A percentile compares a stretch with the other conserved stretches of the same genome.
Evolutionary conservation across 148 eudicot genomes (phyloP).

Genomic region (Pouteria glomerata): DNA sequence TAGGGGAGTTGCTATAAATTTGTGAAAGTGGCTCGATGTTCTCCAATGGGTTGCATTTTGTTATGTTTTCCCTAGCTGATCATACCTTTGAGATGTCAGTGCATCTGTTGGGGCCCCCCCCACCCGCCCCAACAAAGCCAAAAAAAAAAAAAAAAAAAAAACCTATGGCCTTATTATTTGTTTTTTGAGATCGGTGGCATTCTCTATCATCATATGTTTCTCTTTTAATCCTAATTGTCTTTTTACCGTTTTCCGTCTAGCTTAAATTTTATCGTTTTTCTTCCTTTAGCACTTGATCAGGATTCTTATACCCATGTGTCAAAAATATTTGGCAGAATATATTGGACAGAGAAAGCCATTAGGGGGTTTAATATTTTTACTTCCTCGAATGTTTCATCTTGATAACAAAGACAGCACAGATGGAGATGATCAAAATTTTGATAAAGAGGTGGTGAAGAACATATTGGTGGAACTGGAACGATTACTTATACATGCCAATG

Average conservation of each 20-base stretch:
- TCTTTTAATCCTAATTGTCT: conserved; percentile 3
- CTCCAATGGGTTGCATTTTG: too few species aligned
- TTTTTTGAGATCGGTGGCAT: too few species aligned
- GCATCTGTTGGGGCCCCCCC: too few species aligned
- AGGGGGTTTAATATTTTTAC: conserved; percentile 84
- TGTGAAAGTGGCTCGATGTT: too few species aligned
- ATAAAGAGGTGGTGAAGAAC: conserved; percentile 31
- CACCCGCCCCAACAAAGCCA: too few species aligned
- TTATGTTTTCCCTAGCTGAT: too few species aligned
- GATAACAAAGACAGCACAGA: conserved; percentile 30
- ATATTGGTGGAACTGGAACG: conserved; percentile 62
- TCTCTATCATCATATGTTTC: too few species aligned
- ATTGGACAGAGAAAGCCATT: conserved; percentile 65
- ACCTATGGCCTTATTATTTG: too few species aligned
- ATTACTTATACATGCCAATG: conserved; percentile 66
- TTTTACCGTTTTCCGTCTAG: not conserved
- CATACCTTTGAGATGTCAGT: too few species aligned
- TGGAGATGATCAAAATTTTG: conserved; percentile 32
- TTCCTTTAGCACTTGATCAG: conserved; percentile 5
- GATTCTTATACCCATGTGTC: not conserved
- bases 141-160: too few species aligned
- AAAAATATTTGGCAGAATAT: conserved; percentile 52
- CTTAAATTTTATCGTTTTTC: not conserved
- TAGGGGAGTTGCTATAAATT: too few species aligned
- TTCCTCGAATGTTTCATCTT: conserved; percentile 61